Percentiles rank a stretch among this genome's conserved stretches.
Conservation (phyloP, 352 stramenopile species). For the Plasmopara muralis region DNA sequence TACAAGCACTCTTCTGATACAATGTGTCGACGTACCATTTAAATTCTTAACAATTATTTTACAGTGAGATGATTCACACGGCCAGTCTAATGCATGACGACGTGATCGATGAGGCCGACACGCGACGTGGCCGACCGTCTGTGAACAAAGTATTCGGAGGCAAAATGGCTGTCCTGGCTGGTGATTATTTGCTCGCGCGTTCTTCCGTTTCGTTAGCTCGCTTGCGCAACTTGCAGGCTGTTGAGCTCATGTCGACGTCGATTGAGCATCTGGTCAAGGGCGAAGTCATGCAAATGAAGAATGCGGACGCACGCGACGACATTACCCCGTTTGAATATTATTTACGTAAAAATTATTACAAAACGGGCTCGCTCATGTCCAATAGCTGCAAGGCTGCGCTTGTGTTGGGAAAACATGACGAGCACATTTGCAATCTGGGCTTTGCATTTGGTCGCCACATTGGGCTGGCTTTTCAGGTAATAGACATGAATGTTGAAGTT, state of each 20-base stretch:
- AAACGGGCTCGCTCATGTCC: slow-evolving; percentile 98
- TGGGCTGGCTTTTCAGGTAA: slow-evolving; percentile 96
- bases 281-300: slow-evolving; percentile 99
- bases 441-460: slow-evolving; percentile 97
- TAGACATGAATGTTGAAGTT: slow-evolving; percentile 6
- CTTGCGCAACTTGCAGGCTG: slow-evolving; percentile 91
- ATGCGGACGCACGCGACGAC: slow-evolving; percentile 49
- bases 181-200: slow-evolving; percentile 96
- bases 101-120: slow-evolving; percentile 97
- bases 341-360: slow-evolving; percentile 99
- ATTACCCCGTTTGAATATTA: slow-evolving; percentile 94
- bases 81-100: slow-evolving; percentile 98
- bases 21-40: neutral
- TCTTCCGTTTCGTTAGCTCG: slow-evolving; percentile 94
- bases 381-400: slow-evolving; percentile 93
- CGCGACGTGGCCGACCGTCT: slow-evolving; percentile 87
- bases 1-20: neutral
- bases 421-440: slow-evolving; percentile 72
- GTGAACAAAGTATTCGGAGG: slow-evolving; percentile 97
- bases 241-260: slow-evolving; percentile 97
- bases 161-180: slow-evolving; percentile 96
- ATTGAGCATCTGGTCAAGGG: slow-evolving; percentile 99
- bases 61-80: slow-evolving; percentile 98
- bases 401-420: slow-evolving; percentile 88
- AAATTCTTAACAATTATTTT: slow-evolving; percentile 1